Evolutionary conservation across 2,329 filamentous ascomycete genomes (phyloP), one percentile per base, ranked within the genome.

Genomic region (Trichoderma breve): DNA sequence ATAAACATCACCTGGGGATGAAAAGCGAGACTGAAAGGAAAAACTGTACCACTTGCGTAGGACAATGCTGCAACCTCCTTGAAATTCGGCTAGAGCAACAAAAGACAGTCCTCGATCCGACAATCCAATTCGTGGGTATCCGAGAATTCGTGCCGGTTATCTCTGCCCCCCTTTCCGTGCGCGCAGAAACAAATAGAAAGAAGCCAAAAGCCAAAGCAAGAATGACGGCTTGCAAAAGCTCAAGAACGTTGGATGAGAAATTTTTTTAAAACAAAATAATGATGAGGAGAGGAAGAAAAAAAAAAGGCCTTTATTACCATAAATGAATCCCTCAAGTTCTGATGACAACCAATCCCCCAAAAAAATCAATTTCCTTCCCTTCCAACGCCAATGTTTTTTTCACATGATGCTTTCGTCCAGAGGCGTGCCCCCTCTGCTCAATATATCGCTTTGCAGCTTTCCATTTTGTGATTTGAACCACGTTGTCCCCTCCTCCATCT

Each of bases 401-500:
- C 75, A 81, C 43, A 77, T 74, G 75, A 74, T 76, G 65, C 79
- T 77, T 32, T 80, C 78, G 43, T 79, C 79, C 79, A 81, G 81
- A 12, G 81, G 80, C 43, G 81, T 80, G 32, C 78, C 79, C 6
- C 73, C 78, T 71, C 80, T 78, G 65, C 79, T 83, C 51, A 74
- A 71, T 51, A 78, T 68, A 70, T 83, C 81, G 72, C 79, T 82
- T 68, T 82, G 81, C 73, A 86, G 73, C 53, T 79, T 80, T 69
- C 83, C 81, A 47, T 82, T 85, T 76, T 87, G 84, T 67, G 82
- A 80, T 68, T 78, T 79, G 75, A 83, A 85, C 85, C 85, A 87
- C 24, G 80, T 79, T n/a, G 80, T 80, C 18, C 81, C 84, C 73
- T 85, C 81, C 73, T 86, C 83, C 78, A 87, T 80, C 71, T 85